A percentile compares a stretch with the other conserved stretches of the same genome.
phyloP scores from a whole-genome alignment of 352 stramenopile genomes.

The Pilasporangium apinafurcum region DNA sequence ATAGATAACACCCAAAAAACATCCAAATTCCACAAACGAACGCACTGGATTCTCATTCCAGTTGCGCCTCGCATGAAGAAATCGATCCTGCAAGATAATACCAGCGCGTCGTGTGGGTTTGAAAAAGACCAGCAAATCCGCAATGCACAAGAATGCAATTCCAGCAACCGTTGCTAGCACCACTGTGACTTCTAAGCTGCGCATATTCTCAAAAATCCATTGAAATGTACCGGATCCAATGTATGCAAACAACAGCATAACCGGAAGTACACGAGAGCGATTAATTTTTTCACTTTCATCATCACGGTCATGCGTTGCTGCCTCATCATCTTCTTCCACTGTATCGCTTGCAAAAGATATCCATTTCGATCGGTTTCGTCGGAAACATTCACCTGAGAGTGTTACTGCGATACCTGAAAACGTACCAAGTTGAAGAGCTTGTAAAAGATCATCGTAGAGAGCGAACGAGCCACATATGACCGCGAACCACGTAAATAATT shows the following conservation, averaged over 20 bases:
- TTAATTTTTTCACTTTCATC: conserved; percentile 2
- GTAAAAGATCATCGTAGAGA: conserved; percentile 73
- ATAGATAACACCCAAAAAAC: conserved; percentile 85
- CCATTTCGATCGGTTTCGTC: conserved; percentile 47
- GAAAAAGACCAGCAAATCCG: conserved; percentile 54
- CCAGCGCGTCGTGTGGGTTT: conserved; percentile 61
- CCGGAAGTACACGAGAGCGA: conserved; percentile 23
- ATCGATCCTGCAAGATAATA: conserved; percentile 80
- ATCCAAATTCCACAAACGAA: conserved; percentile 80
- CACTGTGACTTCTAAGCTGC: conserved; percentile 76
- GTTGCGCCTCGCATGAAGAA: conserved; percentile 65
- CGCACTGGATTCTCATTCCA: conserved; percentile 73
- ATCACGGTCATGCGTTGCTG: conserved; percentile 1
- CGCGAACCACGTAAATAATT: conserved; percentile 78
- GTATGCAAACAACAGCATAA: conserved; percentile 81
- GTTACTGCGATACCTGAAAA: conserved; percentile 80
- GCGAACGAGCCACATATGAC: conserved; percentile 76
- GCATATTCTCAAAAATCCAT: conserved; percentile 87
- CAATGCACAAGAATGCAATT: conserved; percentile 80
- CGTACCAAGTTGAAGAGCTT: conserved; percentile 74
- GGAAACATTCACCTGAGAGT: conserved; percentile 72
- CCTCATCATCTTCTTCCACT: neutral
- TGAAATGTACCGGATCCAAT: conserved; percentile 82
- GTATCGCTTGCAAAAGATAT: conserved; percentile 32
- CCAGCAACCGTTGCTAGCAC: conserved; percentile 69